Percentiles rank a stretch among this genome's conserved stretches.
phyloP scores from a whole-genome alignment of 2,329 filamentous ascomycete genomes.

The Aspergillus luchuensis region DNA sequence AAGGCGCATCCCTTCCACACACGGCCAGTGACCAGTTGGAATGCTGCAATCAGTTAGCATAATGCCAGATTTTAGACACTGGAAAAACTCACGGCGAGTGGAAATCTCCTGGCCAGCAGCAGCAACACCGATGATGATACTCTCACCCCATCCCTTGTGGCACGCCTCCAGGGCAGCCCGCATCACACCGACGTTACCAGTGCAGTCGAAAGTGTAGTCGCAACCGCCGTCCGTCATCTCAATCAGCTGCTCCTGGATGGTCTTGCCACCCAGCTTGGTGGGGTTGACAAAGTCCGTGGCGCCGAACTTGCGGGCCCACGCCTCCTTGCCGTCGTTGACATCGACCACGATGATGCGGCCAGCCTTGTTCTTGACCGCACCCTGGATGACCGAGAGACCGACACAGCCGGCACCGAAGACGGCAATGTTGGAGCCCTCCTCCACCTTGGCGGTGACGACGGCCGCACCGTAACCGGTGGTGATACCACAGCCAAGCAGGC shows the following conservation, averaged over 20 bases:
- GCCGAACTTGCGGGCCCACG: slow-evolving; percentile 91
- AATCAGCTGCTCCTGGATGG: slow-evolving; percentile 86
- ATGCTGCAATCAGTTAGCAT: slow-evolving; percentile 60
- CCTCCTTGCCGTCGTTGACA: slow-evolving; percentile 87
- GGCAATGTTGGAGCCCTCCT: slow-evolving; percentile 85
- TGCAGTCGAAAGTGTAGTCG: slow-evolving; percentile 99
- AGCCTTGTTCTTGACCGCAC: slow-evolving; percentile 81
- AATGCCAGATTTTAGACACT: slow-evolving; percentile 9
- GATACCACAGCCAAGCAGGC: slow-evolving; percentile 95
- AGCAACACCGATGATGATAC: slow-evolving; percentile 95
- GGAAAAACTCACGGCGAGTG: slow-evolving; percentile 74
- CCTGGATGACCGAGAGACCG: slow-evolving; percentile 92
- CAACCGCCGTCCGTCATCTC: slow-evolving; percentile 98
- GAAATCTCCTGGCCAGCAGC: slow-evolving; percentile 94
- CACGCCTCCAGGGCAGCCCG: slow-evolving; percentile 92
- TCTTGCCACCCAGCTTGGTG: slow-evolving; percentile 70
- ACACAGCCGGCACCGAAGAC: slow-evolving; percentile 96
- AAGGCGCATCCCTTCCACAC: slow-evolving; percentile 98
- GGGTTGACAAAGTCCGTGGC: slow-evolving; percentile 98
- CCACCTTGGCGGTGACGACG: slow-evolving; percentile 86
- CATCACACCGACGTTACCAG: slow-evolving; percentile 95
- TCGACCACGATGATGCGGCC: slow-evolving; percentile 65
- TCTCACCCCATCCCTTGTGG: slow-evolving; percentile 99
- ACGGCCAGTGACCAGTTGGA: slow-evolving; percentile 97
- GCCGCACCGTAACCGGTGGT: slow-evolving; percentile 97